Conservation (phyloP, 1,139 yeast species). For the Taphrina betulina region DNA sequence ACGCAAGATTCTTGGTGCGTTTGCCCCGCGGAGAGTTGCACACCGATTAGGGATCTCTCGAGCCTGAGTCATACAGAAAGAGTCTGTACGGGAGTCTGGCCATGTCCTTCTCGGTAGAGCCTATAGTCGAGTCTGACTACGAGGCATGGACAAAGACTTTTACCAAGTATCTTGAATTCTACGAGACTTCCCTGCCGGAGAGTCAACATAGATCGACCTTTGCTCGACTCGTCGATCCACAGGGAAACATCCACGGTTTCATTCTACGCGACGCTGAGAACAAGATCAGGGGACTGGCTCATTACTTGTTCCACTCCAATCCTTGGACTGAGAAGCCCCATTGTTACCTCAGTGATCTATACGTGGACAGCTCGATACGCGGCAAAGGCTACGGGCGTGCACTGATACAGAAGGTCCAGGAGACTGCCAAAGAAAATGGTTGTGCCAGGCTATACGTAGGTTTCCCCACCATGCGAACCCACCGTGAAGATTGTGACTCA, state of each 20-base stretch:
- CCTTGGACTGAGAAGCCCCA: slow-evolving; percentile 38
- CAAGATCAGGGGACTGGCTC: slow-evolving; percentile 36
- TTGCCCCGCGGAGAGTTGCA: too few relatives aligned
- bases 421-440: background rate
- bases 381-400: slow-evolving; percentile 37
- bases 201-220: slow-evolving; percentile 14
- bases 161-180: slow-evolving; percentile 16
- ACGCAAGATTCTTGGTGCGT: too few relatives aligned
- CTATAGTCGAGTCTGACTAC: too few relatives aligned
- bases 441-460: too few relatives aligned
- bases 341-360: slow-evolving; percentile 38
- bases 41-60: too few relatives aligned
- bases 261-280: slow-evolving; percentile 3
- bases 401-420: slow-evolving; percentile 31
- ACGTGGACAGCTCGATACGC: slow-evolving; percentile 37
- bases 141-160: slow-evolving; percentile 11
- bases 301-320: slow-evolving; percentile 38
- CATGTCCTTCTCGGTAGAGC: too few relatives aligned
- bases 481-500: too few relatives aligned
- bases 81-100: too few relatives aligned
- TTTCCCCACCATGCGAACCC: too few relatives aligned
- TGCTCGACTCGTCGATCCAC: background rate
- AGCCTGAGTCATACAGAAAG: too few relatives aligned
- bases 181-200: slow-evolving; percentile 12
- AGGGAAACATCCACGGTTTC: slow-evolving; percentile 17